Evolutionary conservation across 2,329 filamentous ascomycete species (phyloP).

Genomic region (Ophiocordyceps unilateralis): DNA sequence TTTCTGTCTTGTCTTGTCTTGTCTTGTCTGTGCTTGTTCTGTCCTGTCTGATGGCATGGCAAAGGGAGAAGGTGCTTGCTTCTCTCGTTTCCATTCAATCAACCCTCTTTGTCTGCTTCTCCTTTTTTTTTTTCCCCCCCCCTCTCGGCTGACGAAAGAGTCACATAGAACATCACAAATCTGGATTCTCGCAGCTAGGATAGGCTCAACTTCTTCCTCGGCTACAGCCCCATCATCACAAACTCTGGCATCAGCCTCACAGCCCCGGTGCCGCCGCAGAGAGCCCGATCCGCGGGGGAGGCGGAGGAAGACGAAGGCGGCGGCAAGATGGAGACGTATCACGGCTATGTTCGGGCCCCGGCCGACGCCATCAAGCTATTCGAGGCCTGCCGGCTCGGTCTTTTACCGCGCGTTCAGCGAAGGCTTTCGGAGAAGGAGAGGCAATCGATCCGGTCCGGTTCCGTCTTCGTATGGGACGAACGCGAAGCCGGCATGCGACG

Average conservation of each 20-base stretch:
- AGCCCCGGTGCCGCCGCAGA: neutral
- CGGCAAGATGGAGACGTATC: slow-evolving; percentile 82
- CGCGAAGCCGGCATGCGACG: slow-evolving; percentile 92
- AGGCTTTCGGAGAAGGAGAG: slow-evolving; percentile 92
- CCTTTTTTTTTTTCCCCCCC: neutral
- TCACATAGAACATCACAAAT: neutral
- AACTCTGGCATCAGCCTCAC: neutral
- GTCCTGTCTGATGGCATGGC: neutral
- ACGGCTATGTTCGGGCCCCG: slow-evolving; percentile 88
- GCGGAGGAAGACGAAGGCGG: neutral
- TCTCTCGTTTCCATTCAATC: neutral
- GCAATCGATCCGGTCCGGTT: slow-evolving; percentile 88
- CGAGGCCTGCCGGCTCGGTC: slow-evolving; percentile 79
- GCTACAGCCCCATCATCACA: neutral
- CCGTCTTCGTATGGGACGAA: slow-evolving; percentile 99
- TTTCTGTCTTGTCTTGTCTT: neutral
- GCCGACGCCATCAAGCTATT: slow-evolving; percentile 97
- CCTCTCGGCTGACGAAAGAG: neutral
- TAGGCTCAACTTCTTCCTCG: neutral
- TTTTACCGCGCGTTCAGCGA: slow-evolving; percentile 81
- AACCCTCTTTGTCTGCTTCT: neutral
- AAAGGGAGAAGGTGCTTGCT: neutral
- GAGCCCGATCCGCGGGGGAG: neutral
- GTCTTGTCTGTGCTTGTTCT: neutral
- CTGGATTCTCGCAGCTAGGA: neutral